A percentile compares a stretch with the other conserved stretches of the same genome.
These are phyloP conservation scores for Aspergillus versicolor DNA, from an alignment of 2,329 filamentous ascomycete species.

Conservation along the genomic window DNA sequence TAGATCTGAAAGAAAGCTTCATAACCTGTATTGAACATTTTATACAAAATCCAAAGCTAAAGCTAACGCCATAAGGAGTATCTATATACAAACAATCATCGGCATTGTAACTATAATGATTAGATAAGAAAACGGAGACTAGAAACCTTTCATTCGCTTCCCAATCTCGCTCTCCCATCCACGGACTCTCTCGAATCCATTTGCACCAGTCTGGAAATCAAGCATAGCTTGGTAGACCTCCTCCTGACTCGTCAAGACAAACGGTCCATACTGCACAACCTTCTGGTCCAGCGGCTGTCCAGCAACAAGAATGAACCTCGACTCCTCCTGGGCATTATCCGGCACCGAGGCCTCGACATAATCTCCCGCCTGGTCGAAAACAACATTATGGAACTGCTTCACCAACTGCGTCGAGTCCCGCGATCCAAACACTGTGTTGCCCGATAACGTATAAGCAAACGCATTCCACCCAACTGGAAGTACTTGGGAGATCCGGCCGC, in stretches of 20 bases:
- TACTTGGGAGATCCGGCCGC: constrained; percentile 71
- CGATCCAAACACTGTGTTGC: constrained; percentile 64
- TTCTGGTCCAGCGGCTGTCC: constrained; percentile 78
- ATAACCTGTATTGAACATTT: neutral
- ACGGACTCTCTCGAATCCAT: constrained; percentile 77
- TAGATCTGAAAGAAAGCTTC: neutral
- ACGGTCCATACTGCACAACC: constrained; percentile 81
- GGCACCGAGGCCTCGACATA: constrained; percentile 69
- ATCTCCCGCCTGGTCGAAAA: constrained; percentile 80
- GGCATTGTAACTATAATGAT: neutral
- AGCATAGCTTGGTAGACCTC: constrained; percentile 74
- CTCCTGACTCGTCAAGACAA: constrained; percentile 71
- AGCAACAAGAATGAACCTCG: constrained; percentile 64
- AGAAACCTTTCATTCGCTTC: constrained; percentile 61
- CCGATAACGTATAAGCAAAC: constrained; percentile 82
- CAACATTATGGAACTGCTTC: constrained; percentile 77
- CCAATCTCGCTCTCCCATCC: constrained; percentile 86
- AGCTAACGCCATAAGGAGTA: neutral
- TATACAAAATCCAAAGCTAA: too few relatives aligned
- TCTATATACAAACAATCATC: constrained; percentile 5
- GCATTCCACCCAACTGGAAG: constrained; percentile 83
- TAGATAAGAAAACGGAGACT: neutral
- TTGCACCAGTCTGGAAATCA: constrained; percentile 70
- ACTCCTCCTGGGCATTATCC: constrained; percentile 59
- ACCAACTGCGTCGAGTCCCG: constrained; percentile 31